phyloP scores from a whole-genome alignment of 2,329 filamentous ascomycete genomes.

The Penicillium oxalicum region DNA sequence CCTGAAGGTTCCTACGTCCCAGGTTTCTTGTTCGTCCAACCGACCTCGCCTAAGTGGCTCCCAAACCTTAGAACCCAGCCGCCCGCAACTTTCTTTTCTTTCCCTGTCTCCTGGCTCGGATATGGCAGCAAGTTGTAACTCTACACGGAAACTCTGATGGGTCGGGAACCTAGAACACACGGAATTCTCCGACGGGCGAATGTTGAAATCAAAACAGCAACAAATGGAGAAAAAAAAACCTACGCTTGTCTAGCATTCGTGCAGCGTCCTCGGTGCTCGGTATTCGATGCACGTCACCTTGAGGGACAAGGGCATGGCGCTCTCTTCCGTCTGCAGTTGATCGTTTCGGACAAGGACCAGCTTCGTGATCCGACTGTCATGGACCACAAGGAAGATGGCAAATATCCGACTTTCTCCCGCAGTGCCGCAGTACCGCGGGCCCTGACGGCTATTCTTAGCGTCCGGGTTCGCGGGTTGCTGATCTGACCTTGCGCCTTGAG shows the following conservation, averaged over 20 bases:
- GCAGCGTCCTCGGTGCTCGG: no score
- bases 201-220: no score
- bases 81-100: constrained; percentile 1
- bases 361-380: no score
- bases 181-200: no score
- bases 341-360: no score
- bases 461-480: constrained; percentile 7
- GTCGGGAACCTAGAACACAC: no score
- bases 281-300: background rate
- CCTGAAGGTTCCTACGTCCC: constrained; percentile 1
- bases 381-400: background rate
- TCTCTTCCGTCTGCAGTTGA: background rate
- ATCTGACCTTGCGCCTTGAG: constrained; percentile 4
- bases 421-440: constrained; percentile 6
- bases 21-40: no score
- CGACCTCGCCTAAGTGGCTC: constrained; percentile 2
- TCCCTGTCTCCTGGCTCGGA: background rate
- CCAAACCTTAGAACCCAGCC: background rate
- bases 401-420: constrained; percentile 10
- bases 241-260: no score
- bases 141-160: background rate
- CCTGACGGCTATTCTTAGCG: constrained; percentile 17
- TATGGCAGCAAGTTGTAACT: constrained; percentile 3
- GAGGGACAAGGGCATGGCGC: background rate
- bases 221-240: no score